These are phyloP conservation scores for Aspergillus heteromorphus DNA, from an alignment of 495 filamentous ascomycete species.

Conservation along the genomic window DNA sequence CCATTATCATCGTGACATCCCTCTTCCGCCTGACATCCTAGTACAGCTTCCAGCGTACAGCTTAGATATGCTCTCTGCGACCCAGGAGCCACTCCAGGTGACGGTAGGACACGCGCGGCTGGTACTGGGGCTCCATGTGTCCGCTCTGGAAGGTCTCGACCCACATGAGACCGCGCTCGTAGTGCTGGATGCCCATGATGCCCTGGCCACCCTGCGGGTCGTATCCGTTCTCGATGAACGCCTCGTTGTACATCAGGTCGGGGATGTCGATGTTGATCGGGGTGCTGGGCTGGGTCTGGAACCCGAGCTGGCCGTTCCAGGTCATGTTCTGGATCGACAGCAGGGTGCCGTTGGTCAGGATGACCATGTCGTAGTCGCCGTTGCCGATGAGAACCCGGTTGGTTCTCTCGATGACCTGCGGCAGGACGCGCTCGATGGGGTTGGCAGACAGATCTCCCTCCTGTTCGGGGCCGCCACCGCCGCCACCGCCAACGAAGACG, in stretches of 20 bases:
- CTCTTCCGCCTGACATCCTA: background rate
- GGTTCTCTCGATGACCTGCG: slow-evolving; percentile 56
- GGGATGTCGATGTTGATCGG: slow-evolving; percentile 34
- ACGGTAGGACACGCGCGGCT: slow-evolving; percentile 59
- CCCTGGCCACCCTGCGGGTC: slow-evolving; percentile 39
- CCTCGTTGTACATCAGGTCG: slow-evolving; percentile 23
- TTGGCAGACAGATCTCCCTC: slow-evolving; percentile 38
- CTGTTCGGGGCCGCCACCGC: slow-evolving; percentile 27
- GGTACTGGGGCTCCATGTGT: slow-evolving; percentile 64
- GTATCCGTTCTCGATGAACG: slow-evolving; percentile 28
- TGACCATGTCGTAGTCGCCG: slow-evolving; percentile 56
- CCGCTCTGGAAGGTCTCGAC: slow-evolving; percentile 55
- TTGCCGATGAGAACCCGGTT: slow-evolving; percentile 56
- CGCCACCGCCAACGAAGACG: slow-evolving; percentile 41
- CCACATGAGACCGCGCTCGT: slow-evolving; percentile 69
- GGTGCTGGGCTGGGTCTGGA: slow-evolving; percentile 37
- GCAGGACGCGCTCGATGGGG: slow-evolving; percentile 46
- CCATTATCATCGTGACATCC: background rate
- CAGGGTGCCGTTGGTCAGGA: slow-evolving; percentile 58
- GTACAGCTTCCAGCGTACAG: no score
- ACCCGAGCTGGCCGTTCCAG: slow-evolving; percentile 60
- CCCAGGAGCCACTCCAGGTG: slow-evolving; percentile 67
- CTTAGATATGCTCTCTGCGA: slow-evolving; percentile 22
- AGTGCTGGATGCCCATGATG: slow-evolving; percentile 57
- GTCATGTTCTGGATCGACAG: slow-evolving; percentile 65